Evolutionary conservation across 257 asterid genomes (phyloP).

Genomic region (Nicotiana paniculata): DNA sequence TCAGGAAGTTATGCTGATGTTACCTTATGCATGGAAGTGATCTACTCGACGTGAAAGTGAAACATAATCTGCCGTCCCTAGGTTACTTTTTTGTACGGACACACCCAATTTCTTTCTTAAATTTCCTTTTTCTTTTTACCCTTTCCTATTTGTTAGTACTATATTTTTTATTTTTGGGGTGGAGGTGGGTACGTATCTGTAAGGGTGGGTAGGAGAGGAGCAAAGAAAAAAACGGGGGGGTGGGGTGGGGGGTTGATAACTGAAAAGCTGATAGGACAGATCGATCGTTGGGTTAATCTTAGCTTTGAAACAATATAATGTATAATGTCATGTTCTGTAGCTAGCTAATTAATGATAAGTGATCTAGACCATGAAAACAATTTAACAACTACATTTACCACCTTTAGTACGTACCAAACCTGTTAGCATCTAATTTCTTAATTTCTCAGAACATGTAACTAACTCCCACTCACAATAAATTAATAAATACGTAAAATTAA

Average conservation of each 20-base stretch:
- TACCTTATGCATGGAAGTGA: not conserved
- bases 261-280: not conserved
- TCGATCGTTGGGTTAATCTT: conserved; percentile 31
- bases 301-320: conserved; percentile 38
- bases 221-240: too few relatives aligned
- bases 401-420: not conserved
- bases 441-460: not conserved
- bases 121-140: too few relatives aligned
- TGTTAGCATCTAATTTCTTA: not conserved
- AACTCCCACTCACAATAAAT: not conserved
- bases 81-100: too few relatives aligned
- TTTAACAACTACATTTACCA: conserved; percentile 23
- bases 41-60: not conserved
- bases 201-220: too few relatives aligned
- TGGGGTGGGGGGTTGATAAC: too few relatives aligned
- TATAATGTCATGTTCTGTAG: not conserved
- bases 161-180: too few relatives aligned
- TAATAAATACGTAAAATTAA: not conserved
- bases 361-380: conserved; percentile 33
- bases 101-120: too few relatives aligned
- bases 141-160: too few relatives aligned
- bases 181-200: too few relatives aligned
- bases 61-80: not conserved
- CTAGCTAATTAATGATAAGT: conserved; percentile 11
- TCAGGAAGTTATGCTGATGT: not conserved